Conservation (phyloP, 2,329 filamentous ascomycete species). For the Graphilbum fragrans region DNA sequence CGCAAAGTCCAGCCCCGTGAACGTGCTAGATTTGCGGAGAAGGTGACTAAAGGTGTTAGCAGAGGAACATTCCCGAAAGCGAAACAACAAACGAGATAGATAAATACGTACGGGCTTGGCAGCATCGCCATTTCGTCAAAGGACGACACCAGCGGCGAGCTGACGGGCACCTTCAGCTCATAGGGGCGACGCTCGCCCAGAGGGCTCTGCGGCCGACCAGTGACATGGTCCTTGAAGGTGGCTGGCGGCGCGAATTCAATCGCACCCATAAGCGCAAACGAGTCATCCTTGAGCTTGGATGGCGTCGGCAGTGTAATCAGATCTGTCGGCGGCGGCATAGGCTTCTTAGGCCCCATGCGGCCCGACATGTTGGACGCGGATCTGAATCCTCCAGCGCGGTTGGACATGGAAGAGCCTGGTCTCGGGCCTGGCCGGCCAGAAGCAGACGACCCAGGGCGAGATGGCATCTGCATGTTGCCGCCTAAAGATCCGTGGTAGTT, state of each 20-base stretch:
- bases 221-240: conserved; percentile 51
- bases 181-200: conserved; percentile 58
- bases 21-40: conserved; percentile 66
- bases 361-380: conserved; percentile 34
- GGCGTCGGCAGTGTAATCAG: conserved; percentile 75
- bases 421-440: conserved; percentile 17
- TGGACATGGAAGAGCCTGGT: conserved; percentile 51
- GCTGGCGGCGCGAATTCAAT: conserved; percentile 81
- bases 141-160: conserved; percentile 68
- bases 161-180: conserved; percentile 57
- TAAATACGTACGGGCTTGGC: conserved; percentile 75
- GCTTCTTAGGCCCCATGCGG: conserved; percentile 30
- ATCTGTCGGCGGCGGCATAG: conserved; percentile 57
- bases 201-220: conserved; percentile 56
- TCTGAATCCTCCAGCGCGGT: conserved; percentile 31
- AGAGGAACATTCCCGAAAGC: not conserved
- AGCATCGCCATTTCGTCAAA: conserved; percentile 80
- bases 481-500: conserved; percentile 35
- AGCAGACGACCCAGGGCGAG: conserved; percentile 19
- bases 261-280: conserved; percentile 53
- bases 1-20: conserved; percentile 71
- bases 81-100: not conserved
- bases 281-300: conserved; percentile 71
- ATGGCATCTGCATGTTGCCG: conserved; percentile 30
- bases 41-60: conserved; percentile 37